Conservation (phyloP, 2,329 filamentous ascomycete genomes). For the Knufia fluminis region DNA sequence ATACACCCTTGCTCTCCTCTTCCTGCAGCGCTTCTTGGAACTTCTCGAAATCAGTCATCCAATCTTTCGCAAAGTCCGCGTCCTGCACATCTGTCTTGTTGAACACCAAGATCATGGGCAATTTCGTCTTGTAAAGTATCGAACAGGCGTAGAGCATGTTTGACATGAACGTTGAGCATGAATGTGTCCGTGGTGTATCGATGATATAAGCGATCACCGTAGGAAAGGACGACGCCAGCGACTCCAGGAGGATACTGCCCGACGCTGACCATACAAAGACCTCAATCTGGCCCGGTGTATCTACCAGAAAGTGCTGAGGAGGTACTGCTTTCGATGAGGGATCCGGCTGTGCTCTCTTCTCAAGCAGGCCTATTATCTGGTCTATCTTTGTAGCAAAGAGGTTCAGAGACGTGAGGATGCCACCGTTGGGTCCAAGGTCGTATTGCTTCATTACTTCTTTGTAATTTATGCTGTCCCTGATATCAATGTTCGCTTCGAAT, state of each 20-base stretch:
- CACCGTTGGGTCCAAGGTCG: conserved; percentile 92
- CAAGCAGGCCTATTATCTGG: conserved; percentile 78
- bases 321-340: conserved; percentile 52
- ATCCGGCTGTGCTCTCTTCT: conserved; percentile 69
- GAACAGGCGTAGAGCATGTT: conserved; percentile 99
- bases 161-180: conserved; percentile 96
- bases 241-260: conserved; percentile 86
- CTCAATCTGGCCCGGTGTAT: conserved; percentile 96
- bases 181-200: conserved; percentile 86
- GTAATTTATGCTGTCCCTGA: conserved; percentile 97
- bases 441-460: conserved; percentile 99
- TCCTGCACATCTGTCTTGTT: conserved; percentile 98
- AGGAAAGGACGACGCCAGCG: conserved; percentile 84
- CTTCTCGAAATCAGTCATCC: conserved; percentile 98
- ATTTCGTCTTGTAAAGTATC: conserved; percentile 95
- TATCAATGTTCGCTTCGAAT: conserved; percentile 97
- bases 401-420: conserved; percentile 90
- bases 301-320: conserved; percentile 78
- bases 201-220: conserved; percentile 97
- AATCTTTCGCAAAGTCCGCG: conserved; percentile 84
- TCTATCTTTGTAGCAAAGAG: conserved; percentile 97
- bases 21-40: conserved; percentile 77
- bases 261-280: conserved; percentile 98
- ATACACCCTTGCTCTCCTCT: conserved; percentile 70
- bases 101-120: conserved; percentile 98